Percentiles rank a stretch among this genome's conserved stretches.
These are phyloP conservation scores for Panaeolus papilionaceus DNA, from an alignment of 768 basidiomycete species.

Conservation along the genomic window DNA sequence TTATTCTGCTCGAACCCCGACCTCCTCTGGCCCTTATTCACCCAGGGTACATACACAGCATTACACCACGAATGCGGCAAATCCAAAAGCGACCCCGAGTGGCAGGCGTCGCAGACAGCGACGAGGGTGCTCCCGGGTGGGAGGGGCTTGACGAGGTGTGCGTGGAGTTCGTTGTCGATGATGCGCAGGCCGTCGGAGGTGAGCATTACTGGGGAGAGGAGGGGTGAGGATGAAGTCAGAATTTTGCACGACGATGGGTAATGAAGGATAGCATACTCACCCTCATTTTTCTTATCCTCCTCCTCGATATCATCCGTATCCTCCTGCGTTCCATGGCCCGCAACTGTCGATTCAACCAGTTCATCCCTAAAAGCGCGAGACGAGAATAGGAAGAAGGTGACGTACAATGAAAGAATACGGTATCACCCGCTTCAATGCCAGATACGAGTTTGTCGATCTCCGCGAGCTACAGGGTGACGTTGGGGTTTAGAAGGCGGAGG, in stretches of 20 bases:
- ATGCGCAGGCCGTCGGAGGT: constrained; percentile 38
- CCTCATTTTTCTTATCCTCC: constrained; percentile 59
- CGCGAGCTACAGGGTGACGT: constrained; percentile 36
- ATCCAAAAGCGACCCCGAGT: constrained; percentile 49
- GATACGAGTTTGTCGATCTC: constrained; percentile 51
- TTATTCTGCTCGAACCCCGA: constrained; percentile 39
- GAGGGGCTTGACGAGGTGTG: constrained; percentile 41
- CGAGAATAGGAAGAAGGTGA: not conserved
- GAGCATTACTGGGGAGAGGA: constrained; percentile 48
- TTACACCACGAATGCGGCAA: constrained; percentile 51
- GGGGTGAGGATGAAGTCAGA: no score
- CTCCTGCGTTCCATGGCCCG: constrained; percentile 57
- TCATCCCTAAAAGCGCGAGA: no score
- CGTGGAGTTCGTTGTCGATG: constrained; percentile 37
- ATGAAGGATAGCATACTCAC: no score
- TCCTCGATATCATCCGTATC: constrained; percentile 49
- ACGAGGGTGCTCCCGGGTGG: constrained; percentile 35
- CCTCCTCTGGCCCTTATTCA: constrained; percentile 46
- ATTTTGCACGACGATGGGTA: no score
- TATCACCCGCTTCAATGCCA: constrained; percentile 52
- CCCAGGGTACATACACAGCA: constrained; percentile 52
- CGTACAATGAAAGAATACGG: constrained; percentile 65
- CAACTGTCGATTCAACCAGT: constrained; percentile 34
- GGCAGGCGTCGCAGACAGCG: constrained; percentile 46
- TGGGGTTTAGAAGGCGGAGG: not conserved